Evolutionary conservation across 208 protist genomes (phyloP).

Genomic region (Blastocrithidia nonstop): DNA sequence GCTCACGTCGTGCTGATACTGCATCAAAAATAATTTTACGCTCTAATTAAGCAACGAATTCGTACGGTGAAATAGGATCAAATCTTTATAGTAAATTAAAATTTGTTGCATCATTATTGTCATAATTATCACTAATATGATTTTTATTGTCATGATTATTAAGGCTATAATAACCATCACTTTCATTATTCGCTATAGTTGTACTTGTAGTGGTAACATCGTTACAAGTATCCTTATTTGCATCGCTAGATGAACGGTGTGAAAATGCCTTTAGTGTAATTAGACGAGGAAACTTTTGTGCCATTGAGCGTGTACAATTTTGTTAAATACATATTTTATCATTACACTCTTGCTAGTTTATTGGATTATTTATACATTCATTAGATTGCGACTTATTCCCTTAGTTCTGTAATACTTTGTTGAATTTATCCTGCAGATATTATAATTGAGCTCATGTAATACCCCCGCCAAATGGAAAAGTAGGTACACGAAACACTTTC

Average conservation of each 20-base stretch:
- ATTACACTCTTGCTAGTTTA: too few species aligned
- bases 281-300: too few species aligned
- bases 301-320: too few species aligned
- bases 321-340: too few species aligned
- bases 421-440: constrained; percentile 33
- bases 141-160: not conserved
- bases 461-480: constrained; percentile 76
- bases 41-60: constrained; percentile 82
- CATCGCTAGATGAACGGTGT: too few species aligned
- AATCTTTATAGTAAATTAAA: constrained; percentile 10
- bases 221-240: not conserved
- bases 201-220: not conserved
- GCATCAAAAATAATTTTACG: constrained; percentile 56
- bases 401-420: constrained; percentile 24
- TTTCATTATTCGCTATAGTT: not conserved
- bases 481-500: constrained; percentile 57
- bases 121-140: too few species aligned
- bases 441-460: constrained; percentile 46
- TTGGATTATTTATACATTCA: too few species aligned
- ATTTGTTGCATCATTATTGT: not conserved
- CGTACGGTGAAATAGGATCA: constrained; percentile 48
- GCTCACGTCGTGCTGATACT: constrained; percentile 42
- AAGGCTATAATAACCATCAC: not conserved
- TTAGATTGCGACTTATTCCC: too few species aligned
- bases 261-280: too few species aligned